Base-by-base conservation (phyloP, 1,139 yeast genomes). In the Taphrina deformans region DNA sequence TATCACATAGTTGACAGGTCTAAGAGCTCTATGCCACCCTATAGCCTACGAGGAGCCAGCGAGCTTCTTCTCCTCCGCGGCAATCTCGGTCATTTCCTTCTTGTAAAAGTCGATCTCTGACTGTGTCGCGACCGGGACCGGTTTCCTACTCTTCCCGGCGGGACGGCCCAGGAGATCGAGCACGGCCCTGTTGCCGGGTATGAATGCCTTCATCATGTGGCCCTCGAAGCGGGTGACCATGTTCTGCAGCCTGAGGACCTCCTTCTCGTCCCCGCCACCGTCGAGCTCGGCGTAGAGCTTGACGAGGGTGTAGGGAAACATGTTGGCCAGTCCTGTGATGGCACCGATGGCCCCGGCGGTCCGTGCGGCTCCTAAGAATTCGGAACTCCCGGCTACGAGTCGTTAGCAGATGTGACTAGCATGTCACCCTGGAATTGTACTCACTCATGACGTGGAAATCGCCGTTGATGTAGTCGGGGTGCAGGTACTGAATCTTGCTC, bases 291-390 rank as follows among this genome's bases (percentile, higher is more conserved):
- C 41, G 40, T 55, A 66, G 53, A 66, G 62, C 35, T 67, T 56
- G 59, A 68, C 68, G 24, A 67, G 65, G 4, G 69, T 66, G 56
- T 68, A 67, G 24, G 70, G 70, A 24, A 62, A 53, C n/a, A 79
- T 71, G 55, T 77, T 79, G 10, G 82, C 79, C 33, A 80, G 72
- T 0, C 82, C 83, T 66, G 79, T 81, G 69, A 80, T 79, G 27
- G 80, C 76, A 27, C 83, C 83, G 52, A 70, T 71, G 21, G 76
- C 73, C n/a, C 80, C 80, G n/a, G 78, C 78, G 1, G 78, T 69
- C 53, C 79, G 66, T 1, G 80, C 75, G 9, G 82, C 82, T 46
- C 79, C 70, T 62, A 80, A 71, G 29, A 79, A 77, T 70, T 80
- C 82, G 7, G 81, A 81, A 61, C 79, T 73, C 1, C 83, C 83